Conservation (phyloP, 1,284 basidiomycete genomes). For the Cryptococcus jaspeensis region DNA sequence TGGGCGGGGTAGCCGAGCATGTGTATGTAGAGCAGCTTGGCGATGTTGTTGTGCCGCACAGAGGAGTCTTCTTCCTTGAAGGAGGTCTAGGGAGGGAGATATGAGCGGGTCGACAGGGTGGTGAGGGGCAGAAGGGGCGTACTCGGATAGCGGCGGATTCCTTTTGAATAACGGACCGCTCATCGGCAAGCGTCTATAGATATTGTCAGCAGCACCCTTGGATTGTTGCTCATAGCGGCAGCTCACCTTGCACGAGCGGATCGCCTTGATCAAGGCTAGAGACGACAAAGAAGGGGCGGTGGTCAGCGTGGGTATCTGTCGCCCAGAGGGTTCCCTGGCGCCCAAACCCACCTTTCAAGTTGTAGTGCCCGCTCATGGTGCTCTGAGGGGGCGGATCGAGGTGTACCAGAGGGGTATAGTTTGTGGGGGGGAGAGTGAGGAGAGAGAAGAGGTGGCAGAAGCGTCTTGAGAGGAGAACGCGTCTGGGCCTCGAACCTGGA, state of each 20-base stretch:
- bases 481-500: no score
- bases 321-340: neutral
- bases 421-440: neutral
- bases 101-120: neutral
- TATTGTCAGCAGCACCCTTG: neutral
- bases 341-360: slow-evolving; percentile 76
- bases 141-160: slow-evolving; percentile 92
- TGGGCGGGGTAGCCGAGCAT: slow-evolving; percentile 99
- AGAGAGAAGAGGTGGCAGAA: neutral
- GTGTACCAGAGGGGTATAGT: neutral
- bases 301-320: neutral
- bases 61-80: slow-evolving; percentile 97
- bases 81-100: slow-evolving; percentile 59
- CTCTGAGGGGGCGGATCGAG: neutral
- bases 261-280: slow-evolving; percentile 88
- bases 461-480: neutral
- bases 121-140: slow-evolving; percentile 12
- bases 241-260: slow-evolving; percentile 82
- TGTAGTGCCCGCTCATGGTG: slow-evolving; percentile 64
- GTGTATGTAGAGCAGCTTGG: slow-evolving; percentile 98
- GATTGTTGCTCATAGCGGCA: neutral
- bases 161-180: slow-evolving; percentile 94
- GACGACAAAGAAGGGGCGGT: neutral
- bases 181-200: slow-evolving; percentile 90
- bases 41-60: slow-evolving; percentile 93